Base-by-base conservation (phyloP, 768 basidiomycete genomes). In the Boletus pseudopeckii region DNA sequence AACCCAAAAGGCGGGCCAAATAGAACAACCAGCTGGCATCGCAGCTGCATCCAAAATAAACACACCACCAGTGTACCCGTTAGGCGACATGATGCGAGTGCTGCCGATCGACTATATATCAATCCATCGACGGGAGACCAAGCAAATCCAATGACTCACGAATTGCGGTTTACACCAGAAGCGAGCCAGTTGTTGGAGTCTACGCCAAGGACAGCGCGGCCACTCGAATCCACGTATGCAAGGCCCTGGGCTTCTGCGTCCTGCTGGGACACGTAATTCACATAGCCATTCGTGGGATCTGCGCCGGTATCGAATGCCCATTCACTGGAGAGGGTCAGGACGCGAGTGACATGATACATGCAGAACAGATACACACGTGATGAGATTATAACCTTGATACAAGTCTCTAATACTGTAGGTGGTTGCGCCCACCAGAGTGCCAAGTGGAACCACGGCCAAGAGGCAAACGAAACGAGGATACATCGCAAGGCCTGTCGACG, bases 271-370 rank as follows among this genome's bases (percentile, higher is more conserved):
- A 83, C 70, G 64, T 81, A 92, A 52, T 81, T 77, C 50, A 92
- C 90, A 33, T 70, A 72, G 13, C 89, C 90, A 57, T 81, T 70
- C 1, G 90, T 91, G 2, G 90, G 90, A 67, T 92, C 90, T 7
- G 65, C 2, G 5, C 57, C 71, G 15, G 73, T 72, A 68, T 78
- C 87, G 71, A 85, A 91, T 28, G 80, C 70, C 84, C 84, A 90
- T 15, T 77, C 63, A 44, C 86, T 89, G 56, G 36, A 55, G 26
- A 40, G 48, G 37, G 42, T 53, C 51, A 30, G 54, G n/a, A 26
- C 11, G 13, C 26, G 34, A 17, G 45, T 45, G 48, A 40, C 17
- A 8, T 9, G 43, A 14, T 39, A 32, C 18, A 5, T 44, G 22
- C 20, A 24, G 28, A 5, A 26, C 14, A 15, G 45, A 43, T 24